phyloP scores from a whole-genome alignment of 495 filamentous ascomycete species.

The Cryomyces minteri region DNA sequence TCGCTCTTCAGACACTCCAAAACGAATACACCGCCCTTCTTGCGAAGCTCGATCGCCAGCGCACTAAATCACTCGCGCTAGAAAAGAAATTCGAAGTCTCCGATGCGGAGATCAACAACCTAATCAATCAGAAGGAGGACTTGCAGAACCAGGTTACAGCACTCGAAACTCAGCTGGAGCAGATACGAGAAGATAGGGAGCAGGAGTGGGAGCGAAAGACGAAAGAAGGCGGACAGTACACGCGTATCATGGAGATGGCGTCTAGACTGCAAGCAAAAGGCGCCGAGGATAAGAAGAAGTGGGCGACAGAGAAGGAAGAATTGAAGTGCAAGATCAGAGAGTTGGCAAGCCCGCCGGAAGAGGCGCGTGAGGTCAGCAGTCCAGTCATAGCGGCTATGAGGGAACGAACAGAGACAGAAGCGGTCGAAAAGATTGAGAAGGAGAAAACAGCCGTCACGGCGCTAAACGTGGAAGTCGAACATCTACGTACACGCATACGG shows the following conservation, averaged over 20 bases:
- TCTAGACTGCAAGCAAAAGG: conserved; percentile 22
- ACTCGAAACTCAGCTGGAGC: conserved; percentile 24
- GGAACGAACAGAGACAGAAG: too few species aligned
- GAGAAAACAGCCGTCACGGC: too few species aligned
- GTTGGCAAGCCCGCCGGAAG: too few species aligned
- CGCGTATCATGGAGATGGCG: conserved; percentile 27
- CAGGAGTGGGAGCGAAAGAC: conserved; percentile 16
- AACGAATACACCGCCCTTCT: conserved; percentile 27
- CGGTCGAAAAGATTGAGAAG: too few species aligned
- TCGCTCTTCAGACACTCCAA: conserved; percentile 26
- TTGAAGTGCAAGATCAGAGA: conserved; percentile 9
- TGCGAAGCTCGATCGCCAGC: conserved; percentile 25
- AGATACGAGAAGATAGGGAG: conserved; percentile 23
- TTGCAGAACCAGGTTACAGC: conserved; percentile 20
- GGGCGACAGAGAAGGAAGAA: conserved; percentile 20
- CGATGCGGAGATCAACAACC: conserved; percentile 27
- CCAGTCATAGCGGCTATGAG: too few species aligned
- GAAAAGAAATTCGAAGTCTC: conserved; percentile 29
- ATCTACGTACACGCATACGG: too few species aligned
- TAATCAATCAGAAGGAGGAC: conserved; percentile 24
- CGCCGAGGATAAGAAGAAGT: conserved; percentile 20
- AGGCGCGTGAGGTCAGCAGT: too few species aligned
- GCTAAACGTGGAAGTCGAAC: too few species aligned
- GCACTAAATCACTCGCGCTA: conserved; percentile 23
- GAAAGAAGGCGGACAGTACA: conserved; percentile 25